These are phyloP conservation scores for Clarireedia homoeocarpa DNA, from an alignment of 2,329 filamentous ascomycete genomes.

Conservation along the genomic window DNA sequence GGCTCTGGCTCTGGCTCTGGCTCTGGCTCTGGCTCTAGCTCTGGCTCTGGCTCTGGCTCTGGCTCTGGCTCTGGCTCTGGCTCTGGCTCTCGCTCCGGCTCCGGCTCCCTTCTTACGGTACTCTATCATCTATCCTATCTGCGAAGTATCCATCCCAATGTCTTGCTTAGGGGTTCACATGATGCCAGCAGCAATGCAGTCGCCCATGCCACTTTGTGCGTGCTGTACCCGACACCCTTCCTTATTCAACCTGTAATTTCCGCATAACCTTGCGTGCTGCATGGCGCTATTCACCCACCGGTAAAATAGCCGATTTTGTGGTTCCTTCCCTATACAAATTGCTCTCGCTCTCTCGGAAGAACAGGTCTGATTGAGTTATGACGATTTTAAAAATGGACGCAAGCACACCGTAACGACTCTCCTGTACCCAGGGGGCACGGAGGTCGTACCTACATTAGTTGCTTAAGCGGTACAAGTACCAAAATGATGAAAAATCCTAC, in stretches of 20 bases:
- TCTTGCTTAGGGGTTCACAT: neutral
- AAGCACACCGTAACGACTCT: neutral
- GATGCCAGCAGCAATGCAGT: neutral
- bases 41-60: too few relatives aligned
- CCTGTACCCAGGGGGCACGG: too few relatives aligned
- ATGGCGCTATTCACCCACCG: neutral
- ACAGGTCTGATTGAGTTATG: conserved; percentile 3
- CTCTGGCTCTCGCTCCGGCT: neutral
- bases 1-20: too few relatives aligned
- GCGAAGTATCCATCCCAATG: neutral
- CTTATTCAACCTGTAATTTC: conserved; percentile 6
- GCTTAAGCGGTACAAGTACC: too few relatives aligned
- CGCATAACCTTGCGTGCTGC: conserved; percentile 7
- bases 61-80: too few relatives aligned
- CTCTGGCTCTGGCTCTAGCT: too few relatives aligned
- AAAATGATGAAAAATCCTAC: too few relatives aligned
- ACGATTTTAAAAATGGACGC: neutral
- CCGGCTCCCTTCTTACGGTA: too few relatives aligned
- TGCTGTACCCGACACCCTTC: neutral
- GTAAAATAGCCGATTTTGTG: neutral
- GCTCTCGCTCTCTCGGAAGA: neutral
- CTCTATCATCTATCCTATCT: neutral
- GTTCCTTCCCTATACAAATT: conserved; percentile 10
- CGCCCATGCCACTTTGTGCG: neutral
- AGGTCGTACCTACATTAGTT: too few relatives aligned